Conservation (phyloP, 139 green algal species). For the Ettlia oleoabundans region DNA sequence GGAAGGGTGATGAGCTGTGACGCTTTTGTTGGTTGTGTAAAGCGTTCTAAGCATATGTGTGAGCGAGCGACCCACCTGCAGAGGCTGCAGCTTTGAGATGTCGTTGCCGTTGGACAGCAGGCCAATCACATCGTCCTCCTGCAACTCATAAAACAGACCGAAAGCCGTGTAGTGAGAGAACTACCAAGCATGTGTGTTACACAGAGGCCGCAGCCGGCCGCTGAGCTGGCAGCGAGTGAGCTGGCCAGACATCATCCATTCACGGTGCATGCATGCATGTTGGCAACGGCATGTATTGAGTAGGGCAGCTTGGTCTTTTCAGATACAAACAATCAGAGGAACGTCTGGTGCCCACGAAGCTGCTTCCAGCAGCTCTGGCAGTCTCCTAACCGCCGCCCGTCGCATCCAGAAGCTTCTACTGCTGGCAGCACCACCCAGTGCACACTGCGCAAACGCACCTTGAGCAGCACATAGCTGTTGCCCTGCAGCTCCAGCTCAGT, state of each 20-base stretch:
- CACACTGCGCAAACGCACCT: constrained; percentile 63
- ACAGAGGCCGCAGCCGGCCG: not conserved
- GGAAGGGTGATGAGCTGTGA: too few species aligned
- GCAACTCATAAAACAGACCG: not conserved
- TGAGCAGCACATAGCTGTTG: constrained; percentile 87
- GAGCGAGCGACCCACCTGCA: constrained; percentile 43
- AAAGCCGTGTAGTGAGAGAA: not conserved
- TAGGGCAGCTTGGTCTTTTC: too few species aligned
- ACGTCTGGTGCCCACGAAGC: too few species aligned
- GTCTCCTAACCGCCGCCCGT: too few species aligned
- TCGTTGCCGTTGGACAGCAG: constrained; percentile 57
- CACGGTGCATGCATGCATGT: too few species aligned
- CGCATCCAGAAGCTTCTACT: constrained; percentile 28
- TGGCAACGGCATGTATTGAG: too few species aligned
- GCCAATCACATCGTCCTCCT: constrained; percentile 75
- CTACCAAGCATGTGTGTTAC: not conserved
- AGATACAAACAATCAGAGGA: too few species aligned
- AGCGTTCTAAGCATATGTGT: not conserved
- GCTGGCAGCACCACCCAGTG: too few species aligned
- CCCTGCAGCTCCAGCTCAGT: constrained; percentile 89
- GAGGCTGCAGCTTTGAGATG: constrained; percentile 68
- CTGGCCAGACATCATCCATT: too few species aligned
- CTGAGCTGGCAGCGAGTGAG: too few species aligned
- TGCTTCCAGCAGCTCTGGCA: too few species aligned
- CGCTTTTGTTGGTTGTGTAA: not conserved